phyloP scores from a whole-genome alignment of 768 basidiomycete genomes.

The Trametes sanguinea region DNA sequence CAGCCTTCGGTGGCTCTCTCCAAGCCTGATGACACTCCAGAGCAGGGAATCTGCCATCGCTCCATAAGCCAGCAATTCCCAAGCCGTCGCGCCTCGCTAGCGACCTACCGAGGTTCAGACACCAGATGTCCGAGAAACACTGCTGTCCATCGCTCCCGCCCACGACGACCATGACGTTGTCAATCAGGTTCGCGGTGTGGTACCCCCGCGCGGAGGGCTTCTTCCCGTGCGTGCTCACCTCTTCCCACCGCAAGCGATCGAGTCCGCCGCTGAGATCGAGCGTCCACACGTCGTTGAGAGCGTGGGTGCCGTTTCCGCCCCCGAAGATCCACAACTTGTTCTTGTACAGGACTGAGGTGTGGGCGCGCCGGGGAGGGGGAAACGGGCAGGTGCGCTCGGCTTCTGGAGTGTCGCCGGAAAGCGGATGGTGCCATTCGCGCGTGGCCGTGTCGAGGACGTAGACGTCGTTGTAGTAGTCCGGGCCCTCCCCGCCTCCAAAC shows the following conservation, averaged over 20 bases:
- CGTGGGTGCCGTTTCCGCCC: conserved; percentile 91
- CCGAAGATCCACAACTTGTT: conserved; percentile 85
- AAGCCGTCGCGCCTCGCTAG: neutral
- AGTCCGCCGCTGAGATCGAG: conserved; percentile 59
- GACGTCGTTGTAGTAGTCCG: conserved; percentile 79
- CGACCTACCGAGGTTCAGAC: conserved; percentile 76
- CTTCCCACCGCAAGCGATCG: conserved; percentile 56
- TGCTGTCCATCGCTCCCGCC: conserved; percentile 92
- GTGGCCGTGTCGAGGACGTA: conserved; percentile 80
- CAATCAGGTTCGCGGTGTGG: conserved; percentile 87
- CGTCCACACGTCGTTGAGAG: conserved; percentile 89
- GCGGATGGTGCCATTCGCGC: conserved; percentile 64
- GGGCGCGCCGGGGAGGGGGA: conserved; percentile 72
- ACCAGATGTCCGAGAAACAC: conserved; percentile 88
- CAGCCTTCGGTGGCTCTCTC: conserved; percentile 57
- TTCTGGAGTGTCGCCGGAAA: conserved; percentile 24
- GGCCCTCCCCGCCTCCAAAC: conserved; percentile 86
- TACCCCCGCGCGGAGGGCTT: conserved; percentile 74
- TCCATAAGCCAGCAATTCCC: conserved; percentile 32
- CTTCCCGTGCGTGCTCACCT: conserved; percentile 56
- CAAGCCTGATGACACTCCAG: conserved; percentile 46
- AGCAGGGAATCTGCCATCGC: conserved; percentile 29
- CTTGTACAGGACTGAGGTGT: conserved; percentile 76
- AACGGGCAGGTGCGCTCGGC: neutral
- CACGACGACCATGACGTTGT: conserved; percentile 82